Conservation (phyloP, 139 green algal species). For the Spirogloea muscicola region DNA sequence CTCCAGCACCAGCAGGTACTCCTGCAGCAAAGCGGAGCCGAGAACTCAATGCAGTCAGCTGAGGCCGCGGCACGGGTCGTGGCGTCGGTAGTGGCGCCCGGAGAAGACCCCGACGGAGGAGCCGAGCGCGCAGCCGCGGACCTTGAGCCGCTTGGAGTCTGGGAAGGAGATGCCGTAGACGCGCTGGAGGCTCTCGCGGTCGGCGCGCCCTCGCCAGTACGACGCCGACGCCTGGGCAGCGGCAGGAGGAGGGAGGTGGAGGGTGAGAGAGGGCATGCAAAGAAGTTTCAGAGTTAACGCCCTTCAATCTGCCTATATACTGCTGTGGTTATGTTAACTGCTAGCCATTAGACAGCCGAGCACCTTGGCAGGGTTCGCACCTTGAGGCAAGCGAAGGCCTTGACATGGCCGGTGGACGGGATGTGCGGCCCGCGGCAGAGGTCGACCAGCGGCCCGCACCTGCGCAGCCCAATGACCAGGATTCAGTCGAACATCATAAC, state of each 20-base stretch:
- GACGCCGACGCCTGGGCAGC: conserved; percentile 22
- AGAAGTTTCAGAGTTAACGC: too few species aligned
- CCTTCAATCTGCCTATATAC: too few species aligned
- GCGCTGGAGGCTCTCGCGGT: conserved; percentile 67
- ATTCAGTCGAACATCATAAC: too few species aligned
- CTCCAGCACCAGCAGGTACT: conserved; percentile 88
- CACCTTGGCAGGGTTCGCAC: too few species aligned
- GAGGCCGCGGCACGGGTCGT: too few species aligned
- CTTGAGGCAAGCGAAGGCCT: conserved; percentile 50
- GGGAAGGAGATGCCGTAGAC: conserved; percentile 98
- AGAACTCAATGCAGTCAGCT: neutral
- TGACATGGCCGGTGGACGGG: conserved; percentile 81
- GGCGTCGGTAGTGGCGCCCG: too few species aligned
- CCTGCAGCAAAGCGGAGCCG: conserved; percentile 29
- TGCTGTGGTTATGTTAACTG: too few species aligned
- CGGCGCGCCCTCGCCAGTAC: conserved; percentile 36
- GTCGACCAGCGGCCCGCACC: conserved; percentile 92
- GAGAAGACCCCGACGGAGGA: too few species aligned
- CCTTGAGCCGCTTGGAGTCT: conserved; percentile 84
- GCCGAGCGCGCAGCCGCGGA: neutral
- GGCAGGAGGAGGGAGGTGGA: neutral
- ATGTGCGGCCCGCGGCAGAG: conserved; percentile 91
- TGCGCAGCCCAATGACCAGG: too few species aligned
- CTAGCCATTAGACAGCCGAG: too few species aligned
- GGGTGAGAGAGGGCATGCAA: neutral